These are phyloP conservation scores for Neobulgaria alba DNA, from an alignment of 2,329 filamentous ascomycete genomes.

Conservation along the genomic window DNA sequence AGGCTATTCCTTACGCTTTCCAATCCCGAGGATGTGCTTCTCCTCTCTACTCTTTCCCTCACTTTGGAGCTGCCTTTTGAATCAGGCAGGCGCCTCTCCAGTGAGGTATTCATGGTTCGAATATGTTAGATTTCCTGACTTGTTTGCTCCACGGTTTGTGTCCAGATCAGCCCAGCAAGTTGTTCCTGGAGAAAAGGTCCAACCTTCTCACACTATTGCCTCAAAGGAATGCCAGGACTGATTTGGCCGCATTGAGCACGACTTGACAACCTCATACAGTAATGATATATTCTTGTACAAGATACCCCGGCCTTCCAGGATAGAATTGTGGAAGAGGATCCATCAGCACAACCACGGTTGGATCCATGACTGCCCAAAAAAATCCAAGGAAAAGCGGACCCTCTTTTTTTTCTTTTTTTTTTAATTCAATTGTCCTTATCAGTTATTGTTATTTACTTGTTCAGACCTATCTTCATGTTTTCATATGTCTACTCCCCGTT, in stretches of 20 bases:
- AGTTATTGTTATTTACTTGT: neutral
- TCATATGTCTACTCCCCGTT: neutral
- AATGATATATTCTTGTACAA: neutral
- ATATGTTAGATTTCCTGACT: neutral
- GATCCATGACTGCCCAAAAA: neutral
- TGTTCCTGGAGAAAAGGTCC: neutral
- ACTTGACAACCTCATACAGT: neutral
- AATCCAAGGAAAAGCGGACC: neutral
- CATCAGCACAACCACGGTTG: neutral
- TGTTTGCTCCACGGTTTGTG: conserved; percentile 5
- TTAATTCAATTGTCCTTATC: too few species aligned
- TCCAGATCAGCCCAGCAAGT: neutral
- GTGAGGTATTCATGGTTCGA: neutral
- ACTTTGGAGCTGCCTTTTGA: neutral
- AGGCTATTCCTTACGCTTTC: neutral
- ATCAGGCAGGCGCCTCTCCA: neutral
- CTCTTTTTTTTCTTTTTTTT: neutral
- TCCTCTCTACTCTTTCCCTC: neutral
- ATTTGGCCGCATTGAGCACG: neutral
- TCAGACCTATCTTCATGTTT: neutral
- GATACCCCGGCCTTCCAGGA: neutral
- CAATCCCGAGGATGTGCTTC: neutral
- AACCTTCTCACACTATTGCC: neutral
- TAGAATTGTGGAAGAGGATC: too few species aligned
- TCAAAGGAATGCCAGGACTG: neutral